Percentiles rank a stretch among this genome's conserved stretches.
phyloP scores from a whole-genome alignment of 2,329 filamentous ascomycete genomes.

The Proliferodiscus dingleyae region DNA sequence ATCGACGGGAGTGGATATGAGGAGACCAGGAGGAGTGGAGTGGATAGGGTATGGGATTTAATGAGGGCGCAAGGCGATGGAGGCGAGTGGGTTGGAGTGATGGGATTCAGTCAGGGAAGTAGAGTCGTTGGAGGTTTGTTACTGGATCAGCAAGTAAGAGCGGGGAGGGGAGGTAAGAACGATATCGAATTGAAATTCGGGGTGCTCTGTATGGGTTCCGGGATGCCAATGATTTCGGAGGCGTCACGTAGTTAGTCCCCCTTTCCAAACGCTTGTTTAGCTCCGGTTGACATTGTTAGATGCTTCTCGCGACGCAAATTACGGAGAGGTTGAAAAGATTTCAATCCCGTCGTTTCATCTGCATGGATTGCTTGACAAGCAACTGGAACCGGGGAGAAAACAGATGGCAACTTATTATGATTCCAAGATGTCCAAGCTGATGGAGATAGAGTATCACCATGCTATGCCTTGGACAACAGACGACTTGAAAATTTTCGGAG shows the following conservation, averaged over 20 bases:
- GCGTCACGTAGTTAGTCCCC: constrained; percentile 14
- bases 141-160: constrained; percentile 20
- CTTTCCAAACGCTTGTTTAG: background rate
- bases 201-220: constrained; percentile 21
- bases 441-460: constrained; percentile 25
- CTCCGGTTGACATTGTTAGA: background rate
- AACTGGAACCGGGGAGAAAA: constrained; percentile 16
- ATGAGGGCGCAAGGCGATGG: constrained; percentile 11
- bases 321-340: constrained; percentile 10
- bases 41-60: constrained; percentile 19
- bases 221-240: constrained; percentile 18
- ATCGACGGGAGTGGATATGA: constrained; percentile 12
- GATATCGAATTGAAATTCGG: constrained; percentile 19
- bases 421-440: constrained; percentile 7
- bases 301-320: too few species aligned
- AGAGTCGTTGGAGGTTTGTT: constrained; percentile 18
- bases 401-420: constrained; percentile 16
- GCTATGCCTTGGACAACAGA: constrained; percentile 23
- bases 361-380: constrained; percentile 18
- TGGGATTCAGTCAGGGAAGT: constrained; percentile 26
- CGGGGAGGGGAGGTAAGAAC: constrained; percentile 8
- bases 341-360: constrained; percentile 19
- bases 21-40: constrained; percentile 9
- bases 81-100: constrained; percentile 19
- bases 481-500: constrained; percentile 15